phyloP scores from a whole-genome alignment of 345 rosid genomes.

The Cochlearia excelsa region DNA sequence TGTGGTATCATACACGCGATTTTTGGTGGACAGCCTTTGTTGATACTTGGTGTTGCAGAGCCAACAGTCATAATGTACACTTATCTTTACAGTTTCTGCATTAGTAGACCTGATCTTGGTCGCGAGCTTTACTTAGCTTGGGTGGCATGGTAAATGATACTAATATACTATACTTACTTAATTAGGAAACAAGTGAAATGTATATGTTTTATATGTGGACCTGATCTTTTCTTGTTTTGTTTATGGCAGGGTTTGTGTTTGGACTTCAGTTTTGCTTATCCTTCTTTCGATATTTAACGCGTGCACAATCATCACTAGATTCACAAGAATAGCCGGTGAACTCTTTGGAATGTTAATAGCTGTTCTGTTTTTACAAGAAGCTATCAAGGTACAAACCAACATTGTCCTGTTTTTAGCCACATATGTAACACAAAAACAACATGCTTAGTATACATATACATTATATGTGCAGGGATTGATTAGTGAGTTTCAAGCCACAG shows the following conservation, averaged over 20 bases:
- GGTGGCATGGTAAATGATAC: conserved; percentile 57
- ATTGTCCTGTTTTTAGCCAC: too few species aligned
- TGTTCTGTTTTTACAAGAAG: conserved; percentile 79
- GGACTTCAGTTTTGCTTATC: conserved; percentile 61
- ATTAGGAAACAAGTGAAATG: not conserved
- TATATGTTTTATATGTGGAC: not conserved
- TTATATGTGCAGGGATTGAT: conserved; percentile 52
- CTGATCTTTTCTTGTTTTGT: not conserved
- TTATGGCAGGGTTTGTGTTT: conserved; percentile 62
- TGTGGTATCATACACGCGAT: conserved; percentile 77
- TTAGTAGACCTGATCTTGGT: conserved; percentile 56
- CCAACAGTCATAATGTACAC: conserved; percentile 88
- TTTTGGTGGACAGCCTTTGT: conserved; percentile 81
- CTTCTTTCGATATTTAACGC: conserved; percentile 72
- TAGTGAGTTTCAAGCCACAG: conserved; percentile 52
- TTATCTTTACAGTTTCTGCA: conserved; percentile 67
- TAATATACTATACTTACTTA: too few species aligned
- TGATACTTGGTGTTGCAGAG: conserved; percentile 85
- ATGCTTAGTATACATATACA: not conserved
- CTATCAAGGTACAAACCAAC: conserved; percentile 47
- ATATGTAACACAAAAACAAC: not conserved
- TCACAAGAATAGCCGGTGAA: conserved; percentile 76
- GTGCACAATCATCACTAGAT: conserved; percentile 52
- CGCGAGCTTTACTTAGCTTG: conserved; percentile 63
- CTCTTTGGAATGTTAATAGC: conserved; percentile 78